Percentiles rank a stretch among this genome's conserved stretches.
Conservation (phyloP, 1,139 yeast genomes). For the Zygotorulaspora mrakii region DNA sequence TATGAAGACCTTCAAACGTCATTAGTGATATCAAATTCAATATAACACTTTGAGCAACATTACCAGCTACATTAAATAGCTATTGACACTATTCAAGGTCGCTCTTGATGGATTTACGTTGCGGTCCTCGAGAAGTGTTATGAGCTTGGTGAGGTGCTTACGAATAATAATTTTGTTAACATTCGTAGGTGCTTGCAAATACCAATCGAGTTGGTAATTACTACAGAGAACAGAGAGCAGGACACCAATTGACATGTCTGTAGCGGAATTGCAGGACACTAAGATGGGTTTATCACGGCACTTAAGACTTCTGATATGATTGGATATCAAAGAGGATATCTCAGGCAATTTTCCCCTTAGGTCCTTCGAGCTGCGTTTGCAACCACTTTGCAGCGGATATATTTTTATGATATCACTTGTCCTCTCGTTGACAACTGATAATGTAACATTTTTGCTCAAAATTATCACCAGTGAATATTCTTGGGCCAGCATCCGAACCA, state of each 20-base stretch:
- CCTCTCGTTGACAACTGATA: slow-evolving; percentile 3
- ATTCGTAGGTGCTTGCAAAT: slow-evolving; percentile 21
- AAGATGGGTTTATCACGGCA: slow-evolving; percentile 30
- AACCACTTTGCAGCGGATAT: slow-evolving; percentile 29
- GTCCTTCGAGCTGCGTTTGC: slow-evolving; percentile 31
- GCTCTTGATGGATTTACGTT: slow-evolving; percentile 70
- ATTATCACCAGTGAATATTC: slow-evolving; percentile 20
- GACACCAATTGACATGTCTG: slow-evolving; percentile 63
- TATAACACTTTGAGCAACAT: not conserved
- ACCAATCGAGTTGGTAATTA: slow-evolving; percentile 46
- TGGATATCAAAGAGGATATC: slow-evolving; percentile 16
- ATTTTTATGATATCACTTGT: slow-evolving; percentile 10
- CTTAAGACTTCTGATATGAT: not conserved
- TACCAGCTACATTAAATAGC: slow-evolving; percentile 40
- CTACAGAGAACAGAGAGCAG: slow-evolving; percentile 50
- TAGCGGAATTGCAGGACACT: slow-evolving; percentile 60
- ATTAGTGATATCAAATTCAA: not conserved
- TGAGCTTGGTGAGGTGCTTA: slow-evolving; percentile 52
- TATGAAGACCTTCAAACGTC: not conserved
- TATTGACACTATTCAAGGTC: slow-evolving; percentile 63
- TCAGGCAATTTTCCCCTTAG: slow-evolving; percentile 22
- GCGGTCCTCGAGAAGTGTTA: slow-evolving; percentile 38
- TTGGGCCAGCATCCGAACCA: slow-evolving; percentile 13
- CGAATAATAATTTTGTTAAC: slow-evolving; percentile 52
- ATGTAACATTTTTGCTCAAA: slow-evolving; percentile 21